phyloP scores from a whole-genome alignment of 768 basidiomycete species.

The Leccinum olivaceopallidum region DNA sequence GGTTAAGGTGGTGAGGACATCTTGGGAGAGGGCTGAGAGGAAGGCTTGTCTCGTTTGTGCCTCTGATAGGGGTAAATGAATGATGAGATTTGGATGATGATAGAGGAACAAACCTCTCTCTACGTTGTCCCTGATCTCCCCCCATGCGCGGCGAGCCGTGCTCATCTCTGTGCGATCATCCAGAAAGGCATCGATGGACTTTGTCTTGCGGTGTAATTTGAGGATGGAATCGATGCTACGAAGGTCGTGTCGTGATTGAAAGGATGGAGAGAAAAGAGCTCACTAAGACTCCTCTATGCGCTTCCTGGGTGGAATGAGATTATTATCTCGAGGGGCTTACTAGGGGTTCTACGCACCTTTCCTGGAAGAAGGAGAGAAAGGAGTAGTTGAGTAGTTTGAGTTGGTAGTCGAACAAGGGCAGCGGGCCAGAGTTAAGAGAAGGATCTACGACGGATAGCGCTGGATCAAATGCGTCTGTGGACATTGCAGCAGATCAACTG shows the following conservation, averaged over 20 bases:
- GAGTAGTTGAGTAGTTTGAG: constrained; percentile 67
- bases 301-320: constrained; percentile 47
- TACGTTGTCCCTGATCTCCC: constrained; percentile 80
- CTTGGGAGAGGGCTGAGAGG: constrained; percentile 63
- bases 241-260: constrained; percentile 6
- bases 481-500: constrained; percentile 13
- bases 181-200: constrained; percentile 65
- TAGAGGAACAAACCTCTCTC: constrained; percentile 60
- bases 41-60: constrained; percentile 82
- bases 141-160: constrained; percentile 74
- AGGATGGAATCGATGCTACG: constrained; percentile 71
- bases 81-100: not conserved
- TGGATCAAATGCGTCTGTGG: constrained; percentile 28
- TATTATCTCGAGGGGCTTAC: constrained; percentile 19
- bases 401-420: constrained; percentile 72
- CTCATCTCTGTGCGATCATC: constrained; percentile 71
- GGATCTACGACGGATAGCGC: constrained; percentile 29
- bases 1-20: constrained; percentile 72
- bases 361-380: constrained; percentile 82
- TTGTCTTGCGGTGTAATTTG: constrained; percentile 71
- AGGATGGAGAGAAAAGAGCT: constrained; percentile 24
- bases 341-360: constrained; percentile 53
- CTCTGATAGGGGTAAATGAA: constrained; percentile 47
- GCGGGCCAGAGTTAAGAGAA: constrained; percentile 45
- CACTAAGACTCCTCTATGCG: constrained; percentile 87